Evolutionary conservation across 2,329 filamentous ascomycete genomes (phyloP).

Genomic region (Pestalotiopsis sp.): DNA sequence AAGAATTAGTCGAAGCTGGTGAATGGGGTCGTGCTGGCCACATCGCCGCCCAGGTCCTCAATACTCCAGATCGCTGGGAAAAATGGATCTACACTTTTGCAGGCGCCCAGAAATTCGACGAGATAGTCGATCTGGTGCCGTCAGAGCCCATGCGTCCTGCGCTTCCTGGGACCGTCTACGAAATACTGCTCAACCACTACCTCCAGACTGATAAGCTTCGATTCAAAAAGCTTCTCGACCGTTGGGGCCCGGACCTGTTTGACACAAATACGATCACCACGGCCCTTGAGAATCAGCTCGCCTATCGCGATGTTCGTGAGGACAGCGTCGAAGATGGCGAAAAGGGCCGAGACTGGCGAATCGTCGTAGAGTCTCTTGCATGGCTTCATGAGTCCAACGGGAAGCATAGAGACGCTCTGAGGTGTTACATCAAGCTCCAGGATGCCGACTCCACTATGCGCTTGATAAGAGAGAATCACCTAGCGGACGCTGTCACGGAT

Average conservation of each 20-base stretch:
- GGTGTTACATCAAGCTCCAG: conserved; percentile 86
- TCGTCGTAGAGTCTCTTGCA: conserved; percentile 84
- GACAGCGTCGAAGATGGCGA: conserved; percentile 76
- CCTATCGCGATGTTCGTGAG: conserved; percentile 72
- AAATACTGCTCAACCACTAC: conserved; percentile 87
- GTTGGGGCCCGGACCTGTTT: conserved; percentile 84
- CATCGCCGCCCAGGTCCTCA: conserved; percentile 80
- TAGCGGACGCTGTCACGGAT: conserved; percentile 86
- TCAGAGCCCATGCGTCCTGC: conserved; percentile 75
- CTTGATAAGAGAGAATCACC: conserved; percentile 82
- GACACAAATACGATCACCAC: conserved; percentile 75
- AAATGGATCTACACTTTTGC: conserved; percentile 95
- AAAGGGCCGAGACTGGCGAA: conserved; percentile 79
- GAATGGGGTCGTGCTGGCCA: conserved; percentile 80
- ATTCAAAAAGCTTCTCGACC: conserved; percentile 77
- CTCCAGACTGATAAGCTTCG: conserved; percentile 74
- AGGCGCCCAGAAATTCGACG: conserved; percentile 81
- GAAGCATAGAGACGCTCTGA: conserved; percentile 79
- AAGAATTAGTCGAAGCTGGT: conserved; percentile 74
- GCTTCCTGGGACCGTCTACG: conserved; percentile 81
- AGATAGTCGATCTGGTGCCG: conserved; percentile 85
- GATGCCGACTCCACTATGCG: conserved; percentile 88
- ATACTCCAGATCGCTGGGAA: conserved; percentile 82
- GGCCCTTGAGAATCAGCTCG: conserved; percentile 80
- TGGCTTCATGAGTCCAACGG: conserved; percentile 82